Evolutionary conservation across 345 rosid genomes (phyloP), one percentile per base, ranked within the genome.

Genomic region (Brassica nigra): DNA sequence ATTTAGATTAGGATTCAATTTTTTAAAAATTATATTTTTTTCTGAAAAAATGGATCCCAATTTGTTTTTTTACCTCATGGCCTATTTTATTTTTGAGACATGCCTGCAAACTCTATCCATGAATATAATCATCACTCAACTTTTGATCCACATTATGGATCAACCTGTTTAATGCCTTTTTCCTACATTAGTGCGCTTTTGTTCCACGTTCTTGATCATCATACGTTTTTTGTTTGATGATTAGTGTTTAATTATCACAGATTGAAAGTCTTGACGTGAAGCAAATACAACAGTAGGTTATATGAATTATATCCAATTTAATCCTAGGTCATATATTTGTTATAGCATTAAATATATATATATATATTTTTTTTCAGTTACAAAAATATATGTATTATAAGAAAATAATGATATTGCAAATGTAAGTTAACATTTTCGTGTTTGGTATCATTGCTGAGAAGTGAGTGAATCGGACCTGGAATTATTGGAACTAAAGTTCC

Each of bases 401-500:
- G 14, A 29, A 27, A 31, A 10, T 27, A 34, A 68, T 68, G 12
- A 44, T 47, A 47, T 31, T 30, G 52, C 31, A 2, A 69, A 61
- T 15, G 75, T 77, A 49, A 62, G 75, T 33, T 8, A 70, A 47
- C 62, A 68, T 28, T 28, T 20, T 68, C 10, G 10, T 4, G 79
- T 58, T 12, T 68, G 14, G 6, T 37, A 28, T 76, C 47, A 76
- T 68, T 31, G 79, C 49, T 11, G 66, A 31, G 27, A 28, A 69
- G 8, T 28, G 34, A 63, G 15, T 57, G 75, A 55, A 58, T 66
- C 67, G 61, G 62, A 71, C 66, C 66, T 62, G 54, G 57, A 68
- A 76, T 69, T 69, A 65, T 58, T 78, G 66, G 62, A 79, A 79
- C 33, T 3, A 67, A 67, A 44, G 64, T 66, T 73, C 31, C 16